Base-by-base conservation (phyloP, 2,329 filamentous ascomycete species). In the Aciculosporium take region DNA sequence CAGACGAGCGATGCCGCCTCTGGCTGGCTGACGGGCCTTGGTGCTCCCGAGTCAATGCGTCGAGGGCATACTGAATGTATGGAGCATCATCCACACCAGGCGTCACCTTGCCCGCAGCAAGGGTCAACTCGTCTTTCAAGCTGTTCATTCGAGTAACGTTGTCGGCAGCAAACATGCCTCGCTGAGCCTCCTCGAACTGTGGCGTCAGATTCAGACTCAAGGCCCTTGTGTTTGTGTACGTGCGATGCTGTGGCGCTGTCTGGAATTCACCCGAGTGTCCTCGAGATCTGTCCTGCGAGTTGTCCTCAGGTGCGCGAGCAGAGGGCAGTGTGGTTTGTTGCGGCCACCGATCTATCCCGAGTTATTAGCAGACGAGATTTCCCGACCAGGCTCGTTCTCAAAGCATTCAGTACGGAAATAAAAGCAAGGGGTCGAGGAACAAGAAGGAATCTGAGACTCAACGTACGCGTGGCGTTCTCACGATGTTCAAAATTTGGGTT, bases 1-100 rank as follows among this genome's bases (percentile, higher is more conserved):
- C 55, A 25, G 49, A 53, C 4, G 69, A 66, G 41, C 69, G 59
- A 40, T 74, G 68, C n/a, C 17, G 23, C 15, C 21, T 7, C 49
- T 72, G 63, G 41, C 68, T 64, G 42, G 70, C 65, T 8, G 71
- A 69, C 43, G 67, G 62, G 5, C 77, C 68, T 45, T 84, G 77
- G 43, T 79, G 79, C 52, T 83, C 76, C 37, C 81, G 71, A 5
- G 86, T 93, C 50, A 96, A 66, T 47, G 89, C 85, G 48, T 94
- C 84, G 47, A 96, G 76, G 31, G 89, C 88, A 58, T 91, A 93
- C 48, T 82, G 82, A 48, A 95, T 84, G 59, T 88, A 94, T 0
- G 86, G 87, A 7, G 79, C 82, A 54, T 94, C 83, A 53, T 94
- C 87, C 30, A 86, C 67, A 8, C 81, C 84, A 0, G 87, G 87